Evolutionary conservation across 371 early-diverging fungal genomes (phyloP), one percentile per base, ranked within the genome.

Genomic region (Batkoa obscura): DNA sequence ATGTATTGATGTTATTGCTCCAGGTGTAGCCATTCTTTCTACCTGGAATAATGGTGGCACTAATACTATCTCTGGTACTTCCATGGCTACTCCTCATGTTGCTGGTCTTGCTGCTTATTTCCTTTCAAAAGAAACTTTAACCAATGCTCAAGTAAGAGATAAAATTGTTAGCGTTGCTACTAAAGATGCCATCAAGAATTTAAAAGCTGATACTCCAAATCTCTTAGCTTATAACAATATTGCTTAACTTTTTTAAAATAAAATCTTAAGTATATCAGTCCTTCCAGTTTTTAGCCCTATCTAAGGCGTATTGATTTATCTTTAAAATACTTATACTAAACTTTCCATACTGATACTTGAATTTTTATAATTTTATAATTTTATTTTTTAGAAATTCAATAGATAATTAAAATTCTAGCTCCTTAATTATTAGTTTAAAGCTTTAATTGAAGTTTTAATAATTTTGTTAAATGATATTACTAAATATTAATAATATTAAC

Each of bases 31-130:
- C 63, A 94, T 99, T 53, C 61, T 72, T 43, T 90, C 91, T 51
- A 75, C 86, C 53, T 97, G 93, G 93, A 86, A 79, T 59, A 69
- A 70, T 42, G 59, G 58, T 62, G 79, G 76, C 55, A 84, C 78
- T 64, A 90, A 88, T 71, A 84, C 83, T 36, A 90, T 94, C 63
- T 91, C 93, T 43, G 99, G 99, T 56, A 99, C 99, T 13, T 90
- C 93, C 43, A 99, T 99, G 99, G 99, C 99, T 36, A 76, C 90
- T 6, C 99, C 99, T 30, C 99, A 99, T 66, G 96, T 94, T 51
- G 81, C 88, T 61, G 99, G 99, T 57, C 73, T 93, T 41, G 80
- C 93, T 56, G 99, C 98, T 43, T 80, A 88, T 64, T 81, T 82
- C 70, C 72, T 87, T 41, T 78, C 78, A 58, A 68, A 71, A 23